Percentiles rank a stretch among this genome's conserved stretches.
These are phyloP conservation scores for Thalassia testudinum DNA, from an alignment of 116 monocot species.

Conservation along the genomic window DNA sequence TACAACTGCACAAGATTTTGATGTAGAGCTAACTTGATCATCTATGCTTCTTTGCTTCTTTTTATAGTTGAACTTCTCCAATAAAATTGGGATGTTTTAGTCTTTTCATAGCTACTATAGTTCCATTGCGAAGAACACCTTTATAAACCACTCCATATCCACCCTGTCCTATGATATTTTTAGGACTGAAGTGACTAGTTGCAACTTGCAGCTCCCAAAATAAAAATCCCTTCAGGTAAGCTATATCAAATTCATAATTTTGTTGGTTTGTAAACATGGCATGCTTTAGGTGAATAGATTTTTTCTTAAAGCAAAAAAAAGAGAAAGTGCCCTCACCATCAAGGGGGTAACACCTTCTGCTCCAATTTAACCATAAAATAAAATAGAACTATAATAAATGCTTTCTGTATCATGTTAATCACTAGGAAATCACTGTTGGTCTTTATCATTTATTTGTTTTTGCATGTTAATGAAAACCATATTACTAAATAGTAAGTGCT, in stretches of 20 bases:
- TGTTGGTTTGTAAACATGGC: conserved; percentile 23
- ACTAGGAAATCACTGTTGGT: conserved; percentile 37
- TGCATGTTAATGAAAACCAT: no score
- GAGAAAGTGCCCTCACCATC: conserved; percentile 42
- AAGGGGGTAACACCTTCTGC: conserved; percentile 34
- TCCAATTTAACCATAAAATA: conserved; percentile 30
- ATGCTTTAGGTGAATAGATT: not conserved
- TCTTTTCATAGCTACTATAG: conserved; percentile 66
- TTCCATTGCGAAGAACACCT: conserved; percentile 62
- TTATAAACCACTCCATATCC: conserved; percentile 92
- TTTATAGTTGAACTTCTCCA: conserved; percentile 87
- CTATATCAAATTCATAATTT: conserved; percentile 64
- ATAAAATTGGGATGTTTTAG: conserved; percentile 81
- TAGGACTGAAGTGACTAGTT: conserved; percentile 62
- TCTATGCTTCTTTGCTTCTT: conserved; percentile 96
- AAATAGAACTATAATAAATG: conserved; percentile 27
- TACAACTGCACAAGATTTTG: conserved; percentile 64
- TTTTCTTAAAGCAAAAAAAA: not conserved
- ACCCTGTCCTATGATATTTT: conserved; percentile 85
- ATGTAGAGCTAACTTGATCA: conserved; percentile 91
- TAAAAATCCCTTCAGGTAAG: conserved; percentile 70
- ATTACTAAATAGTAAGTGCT: not conserved
- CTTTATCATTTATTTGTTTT: conserved; percentile 21
- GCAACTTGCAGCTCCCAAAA: conserved; percentile 70
- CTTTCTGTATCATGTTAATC: conserved; percentile 43